Conservation (phyloP, 2,329 filamentous ascomycete genomes). For the Lachnellula subtilissima region DNA sequence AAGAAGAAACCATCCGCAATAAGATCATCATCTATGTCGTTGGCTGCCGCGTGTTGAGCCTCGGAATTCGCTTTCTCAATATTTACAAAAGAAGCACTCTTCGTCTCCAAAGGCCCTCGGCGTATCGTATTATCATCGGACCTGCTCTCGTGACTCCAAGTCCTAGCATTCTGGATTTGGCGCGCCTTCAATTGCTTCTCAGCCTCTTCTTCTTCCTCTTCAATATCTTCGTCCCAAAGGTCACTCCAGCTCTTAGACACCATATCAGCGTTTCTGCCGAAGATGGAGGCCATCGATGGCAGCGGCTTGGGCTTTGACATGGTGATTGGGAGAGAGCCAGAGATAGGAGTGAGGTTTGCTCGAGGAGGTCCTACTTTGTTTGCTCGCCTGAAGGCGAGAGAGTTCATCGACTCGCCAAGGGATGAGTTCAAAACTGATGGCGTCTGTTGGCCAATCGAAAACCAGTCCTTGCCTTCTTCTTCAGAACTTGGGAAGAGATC, state of each 20-base stretch:
- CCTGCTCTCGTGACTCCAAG: slow-evolving; percentile 57
- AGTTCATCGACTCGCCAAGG: slow-evolving; percentile 75
- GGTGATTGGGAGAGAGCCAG: slow-evolving; percentile 71
- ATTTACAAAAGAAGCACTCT: slow-evolving; percentile 48
- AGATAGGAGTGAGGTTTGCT: slow-evolving; percentile 53
- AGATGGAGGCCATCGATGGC: slow-evolving; percentile 63
- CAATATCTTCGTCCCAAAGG: slow-evolving; percentile 88
- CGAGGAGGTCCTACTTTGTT: slow-evolving; percentile 42
- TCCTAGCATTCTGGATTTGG: slow-evolving; percentile 62
- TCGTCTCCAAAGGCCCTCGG: slow-evolving; percentile 49
- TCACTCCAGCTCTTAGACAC: slow-evolving; percentile 99
- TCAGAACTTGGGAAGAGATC: slow-evolving; percentile 81
- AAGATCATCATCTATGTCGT: slow-evolving; percentile 58
- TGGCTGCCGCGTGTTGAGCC: slow-evolving; percentile 35
- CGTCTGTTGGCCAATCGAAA: slow-evolving; percentile 68
- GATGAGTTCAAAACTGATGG: slow-evolving; percentile 82
- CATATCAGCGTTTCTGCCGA: slow-evolving; percentile 69
- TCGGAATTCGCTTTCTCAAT: slow-evolving; percentile 37
- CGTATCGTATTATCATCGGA: slow-evolving; percentile 43
- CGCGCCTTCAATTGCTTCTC: slow-evolving; percentile 55
- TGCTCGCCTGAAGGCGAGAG: slow-evolving; percentile 52
- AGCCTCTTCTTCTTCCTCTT: slow-evolving; percentile 68
- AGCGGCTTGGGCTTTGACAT: slow-evolving; percentile 69
- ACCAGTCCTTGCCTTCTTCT: slow-evolving; percentile 68
- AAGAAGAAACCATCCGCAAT: slow-evolving; percentile 69